These are phyloP conservation scores for Linnemannia elongata DNA, from an alignment of 192 early-diverging fungal species.

Conservation along the genomic window DNA sequence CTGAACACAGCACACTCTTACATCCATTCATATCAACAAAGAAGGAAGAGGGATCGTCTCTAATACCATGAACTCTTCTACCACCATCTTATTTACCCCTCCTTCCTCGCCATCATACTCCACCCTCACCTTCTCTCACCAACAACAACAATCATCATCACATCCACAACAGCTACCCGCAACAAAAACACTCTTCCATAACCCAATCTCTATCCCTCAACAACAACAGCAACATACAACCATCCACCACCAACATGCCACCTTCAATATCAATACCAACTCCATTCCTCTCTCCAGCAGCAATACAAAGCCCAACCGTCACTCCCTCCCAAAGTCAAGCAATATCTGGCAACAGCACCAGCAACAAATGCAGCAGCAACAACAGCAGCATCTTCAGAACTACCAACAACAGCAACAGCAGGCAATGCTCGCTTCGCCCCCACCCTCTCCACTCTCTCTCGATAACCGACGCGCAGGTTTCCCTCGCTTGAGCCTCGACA, in stretches of 20 bases:
- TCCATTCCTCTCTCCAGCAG: not conserved
- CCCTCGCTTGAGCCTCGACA: conserved; percentile 48
- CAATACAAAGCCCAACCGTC: conserved; percentile 29
- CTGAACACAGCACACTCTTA: not conserved
- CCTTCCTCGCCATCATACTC: not conserved
- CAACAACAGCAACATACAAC: not conserved
- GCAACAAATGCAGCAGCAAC: conserved; percentile 22
- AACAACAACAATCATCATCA: not conserved
- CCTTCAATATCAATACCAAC: not conserved
- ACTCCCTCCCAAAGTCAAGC: conserved; percentile 33
- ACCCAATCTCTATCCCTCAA: not conserved
- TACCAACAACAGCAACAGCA: conserved; percentile 11
- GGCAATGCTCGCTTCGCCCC: not conserved
- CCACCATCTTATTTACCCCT: not conserved
- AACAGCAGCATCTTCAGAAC: conserved; percentile 1
- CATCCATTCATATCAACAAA: not conserved
- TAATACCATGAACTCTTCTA: not conserved
- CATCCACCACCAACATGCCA: not conserved
- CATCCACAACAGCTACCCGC: not conserved
- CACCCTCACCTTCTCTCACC: too few species aligned
- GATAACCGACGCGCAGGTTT: not conserved
- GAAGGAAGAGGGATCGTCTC: too few species aligned
- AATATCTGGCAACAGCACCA: conserved; percentile 44
- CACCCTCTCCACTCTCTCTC: not conserved
- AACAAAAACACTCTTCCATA: not conserved